Conservation (phyloP, 495 filamentous ascomycete genomes). For the Parmelia sp. region DNA sequence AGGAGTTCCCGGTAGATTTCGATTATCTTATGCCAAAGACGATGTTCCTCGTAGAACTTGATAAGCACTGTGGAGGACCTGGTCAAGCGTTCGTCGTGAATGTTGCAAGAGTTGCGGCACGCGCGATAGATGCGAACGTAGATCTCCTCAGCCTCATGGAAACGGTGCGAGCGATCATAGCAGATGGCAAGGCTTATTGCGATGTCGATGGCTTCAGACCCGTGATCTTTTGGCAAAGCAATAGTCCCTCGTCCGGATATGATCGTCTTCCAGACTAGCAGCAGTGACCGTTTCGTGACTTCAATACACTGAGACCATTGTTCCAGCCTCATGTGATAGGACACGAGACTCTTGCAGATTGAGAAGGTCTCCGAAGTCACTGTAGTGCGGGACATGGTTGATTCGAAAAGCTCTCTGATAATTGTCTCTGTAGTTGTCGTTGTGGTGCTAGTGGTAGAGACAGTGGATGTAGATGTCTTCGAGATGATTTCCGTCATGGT, state of each 20-base stretch:
- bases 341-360: slow-evolving; percentile 38
- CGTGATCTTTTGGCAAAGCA: slow-evolving; percentile 30
- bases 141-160: slow-evolving; percentile 49
- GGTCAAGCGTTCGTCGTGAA: slow-evolving; percentile 37
- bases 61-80: slow-evolving; percentile 34
- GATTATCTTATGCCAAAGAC: slow-evolving; percentile 41
- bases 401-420: slow-evolving; percentile 39
- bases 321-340: slow-evolving; percentile 37
- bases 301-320: slow-evolving; percentile 42
- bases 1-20: slow-evolving; percentile 42
- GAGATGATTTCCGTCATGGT: slow-evolving; percentile 40
- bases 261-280: slow-evolving; percentile 41
- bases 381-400: slow-evolving; percentile 29
- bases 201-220: slow-evolving; percentile 37
- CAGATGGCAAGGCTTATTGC: slow-evolving; percentile 40
- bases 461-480: slow-evolving; percentile 31
- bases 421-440: slow-evolving; percentile 38
- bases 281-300: slow-evolving; percentile 34
- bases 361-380: slow-evolving; percentile 27
- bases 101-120: slow-evolving; percentile 39
- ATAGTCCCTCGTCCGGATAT: slow-evolving; percentile 36
- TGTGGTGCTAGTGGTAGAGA: slow-evolving; percentile 30
- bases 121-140: slow-evolving; percentile 54
- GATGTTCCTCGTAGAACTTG: slow-evolving; percentile 42
- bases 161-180: slow-evolving; percentile 36